These are phyloP conservation scores for Spiraea crenata DNA, from an alignment of 331 rosid species.

Conservation along the genomic window DNA sequence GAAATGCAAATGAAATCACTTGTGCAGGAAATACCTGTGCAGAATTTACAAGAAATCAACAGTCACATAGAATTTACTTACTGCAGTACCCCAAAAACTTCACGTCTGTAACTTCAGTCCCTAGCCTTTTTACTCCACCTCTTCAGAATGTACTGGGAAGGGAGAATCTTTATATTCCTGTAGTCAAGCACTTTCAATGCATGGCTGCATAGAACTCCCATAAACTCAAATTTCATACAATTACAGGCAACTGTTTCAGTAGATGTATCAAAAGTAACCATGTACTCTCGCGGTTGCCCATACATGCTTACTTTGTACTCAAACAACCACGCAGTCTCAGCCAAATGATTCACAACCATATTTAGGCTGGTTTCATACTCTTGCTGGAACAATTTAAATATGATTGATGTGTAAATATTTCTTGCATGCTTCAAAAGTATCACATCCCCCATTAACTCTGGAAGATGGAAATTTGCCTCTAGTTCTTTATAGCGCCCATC, in stretches of 20 bases:
- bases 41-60: not conserved
- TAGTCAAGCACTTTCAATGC: constrained; percentile 56
- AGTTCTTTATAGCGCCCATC: constrained; percentile 55
- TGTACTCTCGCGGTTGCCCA: constrained; percentile 39
- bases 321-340: constrained; percentile 33
- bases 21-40: not conserved
- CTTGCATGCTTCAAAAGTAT: constrained; percentile 51
- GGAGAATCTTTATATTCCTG: constrained; percentile 50
- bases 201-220: constrained; percentile 56
- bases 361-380: constrained; percentile 51
- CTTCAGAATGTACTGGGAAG: constrained; percentile 50
- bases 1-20: not conserved
- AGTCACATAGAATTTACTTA: not conserved
- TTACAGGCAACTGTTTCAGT: constrained; percentile 51
- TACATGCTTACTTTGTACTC: constrained; percentile 44
- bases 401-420: constrained; percentile 49
- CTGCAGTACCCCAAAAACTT: not conserved
- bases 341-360: constrained; percentile 35
- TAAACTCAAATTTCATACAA: constrained; percentile 61
- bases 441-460: constrained; percentile 53
- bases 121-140: constrained; percentile 68
- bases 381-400: constrained; percentile 48
- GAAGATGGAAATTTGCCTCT: constrained; percentile 48
- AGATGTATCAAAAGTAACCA: constrained; percentile 43
- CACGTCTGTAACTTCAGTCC: constrained; percentile 30